phyloP scores from a whole-genome alignment of 805 yeast species.

The Monosporozyma servazzii region DNA sequence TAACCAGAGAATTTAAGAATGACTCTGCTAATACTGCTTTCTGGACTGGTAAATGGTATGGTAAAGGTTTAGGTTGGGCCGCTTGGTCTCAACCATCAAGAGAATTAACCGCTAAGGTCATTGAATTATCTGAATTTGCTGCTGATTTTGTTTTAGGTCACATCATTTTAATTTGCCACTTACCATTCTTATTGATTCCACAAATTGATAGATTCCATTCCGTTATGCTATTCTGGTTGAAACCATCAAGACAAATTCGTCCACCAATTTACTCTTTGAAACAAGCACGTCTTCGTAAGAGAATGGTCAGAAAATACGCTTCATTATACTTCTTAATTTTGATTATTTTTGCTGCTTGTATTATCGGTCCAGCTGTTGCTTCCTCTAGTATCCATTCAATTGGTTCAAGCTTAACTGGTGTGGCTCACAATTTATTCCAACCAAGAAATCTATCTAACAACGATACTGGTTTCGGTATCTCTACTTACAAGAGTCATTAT shows the following conservation, averaged over 20 bases:
- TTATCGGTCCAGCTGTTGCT: slow-evolving; percentile 90
- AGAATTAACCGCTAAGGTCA: slow-evolving; percentile 88
- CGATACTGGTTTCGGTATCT: slow-evolving; percentile 57
- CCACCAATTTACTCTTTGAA: slow-evolving; percentile 96
- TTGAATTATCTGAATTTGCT: slow-evolving; percentile 91
- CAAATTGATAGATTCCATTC: slow-evolving; percentile 95
- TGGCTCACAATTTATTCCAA: slow-evolving; percentile 68
- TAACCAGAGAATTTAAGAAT: slow-evolving; percentile 93
- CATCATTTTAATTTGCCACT: slow-evolving; percentile 72
- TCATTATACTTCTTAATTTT: slow-evolving; percentile 66
- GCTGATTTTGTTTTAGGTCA: slow-evolving; percentile 96
- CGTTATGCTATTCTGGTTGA: slow-evolving; percentile 96
- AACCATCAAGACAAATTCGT: slow-evolving; percentile 92
- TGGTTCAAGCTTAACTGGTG: slow-evolving; percentile 30
- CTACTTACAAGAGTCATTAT: slow-evolving; percentile 29
- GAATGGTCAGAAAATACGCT: slow-evolving; percentile 94
- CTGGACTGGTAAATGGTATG: slow-evolving; percentile 99
- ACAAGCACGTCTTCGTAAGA: slow-evolving; percentile 91
- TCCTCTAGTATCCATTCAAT: slow-evolving; percentile 41
- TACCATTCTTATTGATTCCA: slow-evolving; percentile 81
- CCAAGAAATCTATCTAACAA: slow-evolving; percentile 76
- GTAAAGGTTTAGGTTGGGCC: slow-evolving; percentile 84
- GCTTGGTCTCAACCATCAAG: slow-evolving; percentile 94
- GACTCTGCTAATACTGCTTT: slow-evolving; percentile 94
- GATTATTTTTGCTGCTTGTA: slow-evolving; percentile 59